Conservation (phyloP, 2,329 filamentous ascomycete species). For the Ophiocordyceps camponoti-leonardi region DNA sequence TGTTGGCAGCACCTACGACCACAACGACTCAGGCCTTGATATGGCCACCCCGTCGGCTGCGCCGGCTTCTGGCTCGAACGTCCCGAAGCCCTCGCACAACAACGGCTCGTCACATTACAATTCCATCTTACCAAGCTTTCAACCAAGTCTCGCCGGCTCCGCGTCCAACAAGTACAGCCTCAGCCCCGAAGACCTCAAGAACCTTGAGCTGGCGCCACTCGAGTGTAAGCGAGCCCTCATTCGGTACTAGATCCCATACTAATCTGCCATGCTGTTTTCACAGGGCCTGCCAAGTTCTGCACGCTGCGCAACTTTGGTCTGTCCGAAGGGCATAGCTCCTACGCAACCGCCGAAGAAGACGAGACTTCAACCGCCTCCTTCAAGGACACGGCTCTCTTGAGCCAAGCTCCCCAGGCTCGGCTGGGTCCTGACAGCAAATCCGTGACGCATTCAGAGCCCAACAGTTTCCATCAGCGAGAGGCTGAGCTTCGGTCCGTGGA, state of each 20-base stretch:
- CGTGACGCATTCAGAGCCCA: conserved; percentile 15
- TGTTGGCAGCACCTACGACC: neutral
- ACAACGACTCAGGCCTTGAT: neutral
- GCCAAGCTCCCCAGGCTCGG: neutral
- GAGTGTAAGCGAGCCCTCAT: conserved; percentile 9
- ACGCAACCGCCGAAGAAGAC: conserved; percentile 10
- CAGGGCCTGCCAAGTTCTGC: conserved; percentile 9
- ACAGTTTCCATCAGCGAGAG: conserved; percentile 20
- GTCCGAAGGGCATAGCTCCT: conserved; percentile 10
- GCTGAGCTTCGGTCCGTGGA: conserved; percentile 20
- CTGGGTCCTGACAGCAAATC: conserved; percentile 3
- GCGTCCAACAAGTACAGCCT: conserved; percentile 11
- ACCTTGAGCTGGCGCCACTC: conserved; percentile 17
- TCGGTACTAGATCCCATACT: neutral
- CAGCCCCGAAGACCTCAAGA: conserved; percentile 15
- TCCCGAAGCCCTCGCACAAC: conserved; percentile 1
- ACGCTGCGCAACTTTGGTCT: conserved; percentile 4
- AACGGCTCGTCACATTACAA: conserved; percentile 16
- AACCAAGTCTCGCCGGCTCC: conserved; percentile 14
- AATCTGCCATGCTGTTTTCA: neutral
- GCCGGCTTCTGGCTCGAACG: neutral
- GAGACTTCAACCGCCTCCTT: neutral
- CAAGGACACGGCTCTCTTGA: neutral
- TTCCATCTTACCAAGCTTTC: conserved; percentile 15
- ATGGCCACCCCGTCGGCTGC: neutral